phyloP scores from a whole-genome alignment of 768 basidiomycete genomes.

The Mycena metata region DNA sequence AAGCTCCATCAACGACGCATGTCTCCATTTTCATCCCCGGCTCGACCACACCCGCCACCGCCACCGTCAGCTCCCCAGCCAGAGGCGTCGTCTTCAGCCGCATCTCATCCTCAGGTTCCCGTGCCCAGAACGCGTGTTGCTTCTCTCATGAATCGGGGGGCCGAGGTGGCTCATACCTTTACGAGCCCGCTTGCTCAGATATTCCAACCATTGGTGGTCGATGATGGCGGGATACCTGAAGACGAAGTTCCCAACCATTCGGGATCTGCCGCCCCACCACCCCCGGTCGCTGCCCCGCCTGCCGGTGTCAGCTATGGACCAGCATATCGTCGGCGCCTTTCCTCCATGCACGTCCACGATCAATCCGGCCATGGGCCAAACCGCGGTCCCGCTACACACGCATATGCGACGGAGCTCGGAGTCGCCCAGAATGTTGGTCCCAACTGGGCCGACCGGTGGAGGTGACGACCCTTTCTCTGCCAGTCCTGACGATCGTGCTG shows the following conservation, averaged over 20 bases:
- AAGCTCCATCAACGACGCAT: slow-evolving; percentile 47
- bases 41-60: slow-evolving; percentile 16
- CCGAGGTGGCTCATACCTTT: slow-evolving; percentile 54
- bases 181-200: slow-evolving; percentile 81
- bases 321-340: slow-evolving; percentile 56
- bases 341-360: slow-evolving; percentile 50
- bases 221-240: slow-evolving; percentile 57
- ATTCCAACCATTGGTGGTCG: slow-evolving; percentile 75
- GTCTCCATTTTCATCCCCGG: slow-evolving; percentile 48
- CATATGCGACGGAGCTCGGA: slow-evolving; percentile 35
- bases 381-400: slow-evolving; percentile 34
- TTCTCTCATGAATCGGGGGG: slow-evolving; percentile 57
- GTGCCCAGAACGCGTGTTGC: slow-evolving; percentile 53
- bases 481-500: slow-evolving; percentile 36
- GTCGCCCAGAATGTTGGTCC: slow-evolving; percentile 42
- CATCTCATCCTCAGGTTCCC: slow-evolving; percentile 17
- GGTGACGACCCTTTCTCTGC: slow-evolving; percentile 38
- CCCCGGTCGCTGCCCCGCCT: slow-evolving; percentile 27
- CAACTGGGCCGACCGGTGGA: slow-evolving; percentile 32
- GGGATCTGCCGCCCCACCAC: slow-evolving; percentile 32
- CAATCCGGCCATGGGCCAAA: slow-evolving; percentile 22
- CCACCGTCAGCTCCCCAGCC: slow-evolving; percentile 7
- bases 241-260: slow-evolving; percentile 34
- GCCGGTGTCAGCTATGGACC: slow-evolving; percentile 60
- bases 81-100: slow-evolving; percentile 51